A percentile compares a stretch with the other conserved stretches of the same genome.
Conservation (phyloP, 257 asterid genomes). For the Haberlea rhodopensis region DNA sequence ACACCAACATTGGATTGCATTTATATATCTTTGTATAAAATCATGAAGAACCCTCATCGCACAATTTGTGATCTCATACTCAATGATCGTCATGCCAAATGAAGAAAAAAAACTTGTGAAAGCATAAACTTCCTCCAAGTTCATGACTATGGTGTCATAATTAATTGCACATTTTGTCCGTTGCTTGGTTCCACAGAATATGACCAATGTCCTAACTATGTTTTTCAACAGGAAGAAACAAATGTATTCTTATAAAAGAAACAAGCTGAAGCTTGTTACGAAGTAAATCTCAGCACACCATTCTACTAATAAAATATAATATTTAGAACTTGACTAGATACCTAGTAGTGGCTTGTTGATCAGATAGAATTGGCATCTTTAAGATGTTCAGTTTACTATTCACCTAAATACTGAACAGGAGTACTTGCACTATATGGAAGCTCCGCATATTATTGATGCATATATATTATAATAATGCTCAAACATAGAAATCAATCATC, state of each 20-base stretch:
- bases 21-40: neutral
- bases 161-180: neutral
- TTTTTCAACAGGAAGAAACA: neutral
- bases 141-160: neutral
- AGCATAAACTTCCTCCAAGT: neutral
- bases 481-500: neutral
- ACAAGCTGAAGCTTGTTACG: neutral
- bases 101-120: too few species aligned
- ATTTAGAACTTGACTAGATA: neutral
- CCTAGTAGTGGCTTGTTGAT: neutral
- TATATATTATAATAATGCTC: neutral
- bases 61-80: too few species aligned
- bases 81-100: too few species aligned
- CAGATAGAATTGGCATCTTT: neutral
- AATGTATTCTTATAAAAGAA: neutral
- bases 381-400: neutral
- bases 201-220: neutral
- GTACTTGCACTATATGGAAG: neutral
- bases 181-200: neutral
- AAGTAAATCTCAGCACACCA: neutral
- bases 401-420: neutral
- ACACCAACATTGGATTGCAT: neutral
- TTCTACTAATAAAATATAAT: neutral
- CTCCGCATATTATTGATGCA: neutral
- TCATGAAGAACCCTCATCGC: neutral